A percentile compares a stretch with the other conserved stretches of the same genome.
phyloP scores from a whole-genome alignment of 441 rosid species.

The Euphorbia corollata region DNA sequence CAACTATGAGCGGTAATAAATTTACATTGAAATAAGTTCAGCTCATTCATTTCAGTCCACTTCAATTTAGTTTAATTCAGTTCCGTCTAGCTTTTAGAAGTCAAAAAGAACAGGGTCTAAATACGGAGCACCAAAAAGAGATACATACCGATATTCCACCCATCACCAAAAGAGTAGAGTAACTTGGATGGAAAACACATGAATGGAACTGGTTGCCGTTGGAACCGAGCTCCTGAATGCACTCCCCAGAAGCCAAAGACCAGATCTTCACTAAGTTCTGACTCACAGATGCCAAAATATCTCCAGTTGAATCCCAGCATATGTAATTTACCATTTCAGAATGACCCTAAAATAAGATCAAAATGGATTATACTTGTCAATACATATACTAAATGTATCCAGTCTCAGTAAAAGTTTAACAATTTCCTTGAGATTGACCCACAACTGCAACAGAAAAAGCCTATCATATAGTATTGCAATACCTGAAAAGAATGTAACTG shows the following conservation, averaged over 20 bases:
- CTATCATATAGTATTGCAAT: conserved; percentile 6
- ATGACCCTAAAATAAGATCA: conserved; percentile 38
- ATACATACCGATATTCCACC: conserved; percentile 50
- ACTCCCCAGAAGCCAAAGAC: conserved; percentile 47
- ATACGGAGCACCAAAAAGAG: not conserved
- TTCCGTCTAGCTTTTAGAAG: too few species aligned
- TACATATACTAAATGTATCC: too few species aligned
- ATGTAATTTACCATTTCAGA: conserved; percentile 46
- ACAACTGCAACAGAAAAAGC: not conserved
- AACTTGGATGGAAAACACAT: conserved; percentile 61
- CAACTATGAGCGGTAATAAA: too few species aligned
- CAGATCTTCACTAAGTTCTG: conserved; percentile 53
- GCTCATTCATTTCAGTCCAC: too few species aligned
- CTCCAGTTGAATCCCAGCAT: conserved; percentile 64
- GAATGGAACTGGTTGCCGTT: conserved; percentile 52
- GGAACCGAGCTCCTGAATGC: conserved; percentile 51
- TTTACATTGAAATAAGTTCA: too few species aligned
- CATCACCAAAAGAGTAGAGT: conserved; percentile 45
- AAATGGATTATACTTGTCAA: not conserved
- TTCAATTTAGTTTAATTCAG: too few species aligned
- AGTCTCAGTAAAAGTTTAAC: not conserved
- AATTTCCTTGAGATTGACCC: not conserved
- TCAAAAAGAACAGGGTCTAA: too few species aligned
- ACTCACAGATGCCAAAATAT: conserved; percentile 56
- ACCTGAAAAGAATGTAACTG: conserved; percentile 43